Conservation (phyloP, 345 rosid genomes). For the Syzygium oleosum region DNA sequence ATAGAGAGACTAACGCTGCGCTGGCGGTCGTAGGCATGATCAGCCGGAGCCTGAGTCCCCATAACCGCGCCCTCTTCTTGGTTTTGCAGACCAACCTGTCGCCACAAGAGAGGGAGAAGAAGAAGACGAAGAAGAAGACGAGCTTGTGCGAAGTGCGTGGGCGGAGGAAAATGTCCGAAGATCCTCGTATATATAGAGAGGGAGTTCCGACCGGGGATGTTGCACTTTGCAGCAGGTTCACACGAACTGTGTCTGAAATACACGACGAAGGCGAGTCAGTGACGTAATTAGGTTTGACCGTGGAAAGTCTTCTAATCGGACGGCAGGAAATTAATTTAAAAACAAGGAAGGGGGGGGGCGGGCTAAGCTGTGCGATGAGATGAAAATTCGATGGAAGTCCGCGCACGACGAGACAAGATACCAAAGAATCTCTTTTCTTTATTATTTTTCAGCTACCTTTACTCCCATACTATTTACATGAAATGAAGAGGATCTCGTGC, state of each 20-base stretch:
- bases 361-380: background rate
- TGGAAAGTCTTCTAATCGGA: background rate
- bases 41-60: slow-evolving; percentile 24
- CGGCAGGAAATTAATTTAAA: background rate
- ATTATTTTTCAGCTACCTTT: background rate
- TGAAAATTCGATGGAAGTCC: background rate
- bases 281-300: background rate
- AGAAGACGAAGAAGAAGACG: background rate
- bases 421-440: background rate
- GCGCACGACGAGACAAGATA: background rate
- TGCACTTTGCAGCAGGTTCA: background rate
- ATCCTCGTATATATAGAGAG: background rate
- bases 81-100: background rate
- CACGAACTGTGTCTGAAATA: background rate
- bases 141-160: background rate
- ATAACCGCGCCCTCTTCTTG: slow-evolving; percentile 5
- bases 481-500: background rate
- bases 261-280: background rate
- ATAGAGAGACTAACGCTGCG: slow-evolving; percentile 17
- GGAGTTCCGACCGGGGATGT: background rate
- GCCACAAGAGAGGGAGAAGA: background rate
- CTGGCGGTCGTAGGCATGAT: slow-evolving; percentile 2
- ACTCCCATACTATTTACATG: background rate
- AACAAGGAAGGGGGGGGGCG: background rate
- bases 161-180: background rate